Conservation (phyloP, 495 filamentous ascomycete species). For the Parachaetomium inaequale region DNA sequence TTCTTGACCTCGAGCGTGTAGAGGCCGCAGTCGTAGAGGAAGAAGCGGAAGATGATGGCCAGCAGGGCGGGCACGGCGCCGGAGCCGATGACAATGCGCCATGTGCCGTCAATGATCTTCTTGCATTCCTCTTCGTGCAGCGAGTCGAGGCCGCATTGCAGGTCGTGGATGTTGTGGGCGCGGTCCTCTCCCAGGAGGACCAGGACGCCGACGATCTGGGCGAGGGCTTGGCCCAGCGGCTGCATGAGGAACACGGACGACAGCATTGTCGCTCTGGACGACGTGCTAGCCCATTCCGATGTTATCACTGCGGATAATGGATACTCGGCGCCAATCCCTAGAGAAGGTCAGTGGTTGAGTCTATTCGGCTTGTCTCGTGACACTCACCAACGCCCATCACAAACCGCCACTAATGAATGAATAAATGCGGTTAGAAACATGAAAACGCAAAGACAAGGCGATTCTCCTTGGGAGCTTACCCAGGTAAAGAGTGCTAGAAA, state of each 20-base stretch:
- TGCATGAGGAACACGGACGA: slow-evolving; percentile 77
- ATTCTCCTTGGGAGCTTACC: slow-evolving; percentile 15
- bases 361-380: slow-evolving; percentile 18
- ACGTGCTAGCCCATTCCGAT: slow-evolving; percentile 67
- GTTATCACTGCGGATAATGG: slow-evolving; percentile 73
- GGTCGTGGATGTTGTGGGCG: slow-evolving; percentile 51
- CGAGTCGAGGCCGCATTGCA: slow-evolving; percentile 39
- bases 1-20: slow-evolving; percentile 72
- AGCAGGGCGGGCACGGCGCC: slow-evolving; percentile 67
- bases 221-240: slow-evolving; percentile 66
- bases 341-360: slow-evolving; percentile 49
- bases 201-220: slow-evolving; percentile 64
- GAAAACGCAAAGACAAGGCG: background rate
- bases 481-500: slow-evolving; percentile 38
- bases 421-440: slow-evolving; percentile 8
- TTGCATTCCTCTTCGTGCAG: slow-evolving; percentile 58
- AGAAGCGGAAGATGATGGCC: slow-evolving; percentile 73
- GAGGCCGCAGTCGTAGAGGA: slow-evolving; percentile 68
- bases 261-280: slow-evolving; percentile 75
- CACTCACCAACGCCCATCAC: slow-evolving; percentile 38
- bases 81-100: slow-evolving; percentile 71
- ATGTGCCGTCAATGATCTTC: slow-evolving; percentile 72
- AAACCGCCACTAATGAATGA: slow-evolving; percentile 40
- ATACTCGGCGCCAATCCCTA: slow-evolving; percentile 72
- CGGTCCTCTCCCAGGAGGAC: slow-evolving; percentile 64